A percentile compares a stretch with the other conserved stretches of the same genome.
These are phyloP conservation scores for Aspergillus olivimuriae DNA, from an alignment of 495 filamentous ascomycete genomes.

Conservation along the genomic window DNA sequence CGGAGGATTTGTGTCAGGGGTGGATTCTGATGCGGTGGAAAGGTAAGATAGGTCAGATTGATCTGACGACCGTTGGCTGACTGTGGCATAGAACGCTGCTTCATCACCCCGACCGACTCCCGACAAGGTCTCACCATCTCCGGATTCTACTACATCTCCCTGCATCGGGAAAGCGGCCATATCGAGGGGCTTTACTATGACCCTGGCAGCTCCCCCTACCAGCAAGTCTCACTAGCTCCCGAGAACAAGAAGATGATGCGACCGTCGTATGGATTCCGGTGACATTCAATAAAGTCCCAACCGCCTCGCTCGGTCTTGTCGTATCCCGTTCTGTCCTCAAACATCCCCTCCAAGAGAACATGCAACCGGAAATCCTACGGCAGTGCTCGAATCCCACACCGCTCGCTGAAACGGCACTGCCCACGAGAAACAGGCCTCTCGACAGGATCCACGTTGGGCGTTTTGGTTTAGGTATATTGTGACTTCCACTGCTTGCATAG, in stretches of 20 bases:
- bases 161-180: constrained; percentile 52
- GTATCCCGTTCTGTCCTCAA: too few species aligned
- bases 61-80: constrained; percentile 4
- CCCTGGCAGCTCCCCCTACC: constrained; percentile 64
- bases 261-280: constrained; percentile 39
- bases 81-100: constrained; percentile 53
- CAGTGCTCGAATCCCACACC: too few species aligned
- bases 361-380: too few species aligned
- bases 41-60: constrained; percentile 35
- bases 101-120: constrained; percentile 55
- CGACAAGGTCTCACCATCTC: constrained; percentile 62
- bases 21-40: constrained; percentile 80
- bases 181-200: constrained; percentile 72
- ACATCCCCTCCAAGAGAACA: too few species aligned
- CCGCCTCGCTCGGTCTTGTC: too few species aligned
- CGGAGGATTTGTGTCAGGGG: constrained; percentile 44
- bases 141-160: constrained; percentile 69
- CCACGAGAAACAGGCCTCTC: too few species aligned
- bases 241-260: constrained; percentile 36
- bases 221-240: constrained; percentile 56
- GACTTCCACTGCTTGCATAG: constrained; percentile 11
- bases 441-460: too few species aligned
- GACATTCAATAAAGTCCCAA: too few species aligned
- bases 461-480: neutral
- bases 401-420: too few species aligned